Conservation (phyloP, 495 filamentous ascomycete genomes). For the Penicillium desertorum region DNA sequence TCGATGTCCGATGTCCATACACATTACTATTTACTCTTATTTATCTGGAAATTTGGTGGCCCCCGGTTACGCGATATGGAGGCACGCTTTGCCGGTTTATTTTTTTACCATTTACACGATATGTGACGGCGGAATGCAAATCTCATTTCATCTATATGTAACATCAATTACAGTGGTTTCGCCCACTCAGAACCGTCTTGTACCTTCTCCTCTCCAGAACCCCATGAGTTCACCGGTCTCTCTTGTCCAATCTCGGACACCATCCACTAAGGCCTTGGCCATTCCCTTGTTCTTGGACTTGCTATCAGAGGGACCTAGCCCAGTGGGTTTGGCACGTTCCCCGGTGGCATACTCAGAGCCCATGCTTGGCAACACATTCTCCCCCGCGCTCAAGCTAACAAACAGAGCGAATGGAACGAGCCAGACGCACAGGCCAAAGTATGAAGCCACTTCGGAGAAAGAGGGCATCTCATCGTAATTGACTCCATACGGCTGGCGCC, state of each 20-base stretch:
- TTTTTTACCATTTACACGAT: constrained; percentile 6
- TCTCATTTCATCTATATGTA: constrained; percentile 12
- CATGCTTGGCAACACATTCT: constrained; percentile 92
- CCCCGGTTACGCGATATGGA: neutral
- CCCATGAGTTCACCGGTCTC: constrained; percentile 74
- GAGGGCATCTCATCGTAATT: constrained; percentile 61
- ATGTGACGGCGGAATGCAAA: constrained; percentile 3
- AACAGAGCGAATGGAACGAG: constrained; percentile 94
- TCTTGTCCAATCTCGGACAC: constrained; percentile 67
- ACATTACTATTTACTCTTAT: constrained; percentile 1
- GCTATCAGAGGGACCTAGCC: constrained; percentile 41
- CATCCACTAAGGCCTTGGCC: constrained; percentile 85
- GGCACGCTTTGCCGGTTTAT: neutral
- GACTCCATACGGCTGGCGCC: constrained; percentile 59
- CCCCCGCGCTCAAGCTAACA: constrained; percentile 85
- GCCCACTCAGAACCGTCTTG: constrained; percentile 39
- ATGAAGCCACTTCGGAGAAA: constrained; percentile 94
- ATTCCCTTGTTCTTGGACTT: constrained; percentile 72
- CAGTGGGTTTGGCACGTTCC: constrained; percentile 48
- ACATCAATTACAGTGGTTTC: constrained; percentile 1
- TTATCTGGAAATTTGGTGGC: neutral
- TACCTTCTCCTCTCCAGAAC: constrained; percentile 58
- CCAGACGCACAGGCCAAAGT: constrained; percentile 96
- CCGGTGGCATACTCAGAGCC: constrained; percentile 65
- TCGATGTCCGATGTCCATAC: constrained; percentile 10